phyloP scores from a whole-genome alignment of 306 rosid genomes.

The Clitoria ternatea region DNA sequence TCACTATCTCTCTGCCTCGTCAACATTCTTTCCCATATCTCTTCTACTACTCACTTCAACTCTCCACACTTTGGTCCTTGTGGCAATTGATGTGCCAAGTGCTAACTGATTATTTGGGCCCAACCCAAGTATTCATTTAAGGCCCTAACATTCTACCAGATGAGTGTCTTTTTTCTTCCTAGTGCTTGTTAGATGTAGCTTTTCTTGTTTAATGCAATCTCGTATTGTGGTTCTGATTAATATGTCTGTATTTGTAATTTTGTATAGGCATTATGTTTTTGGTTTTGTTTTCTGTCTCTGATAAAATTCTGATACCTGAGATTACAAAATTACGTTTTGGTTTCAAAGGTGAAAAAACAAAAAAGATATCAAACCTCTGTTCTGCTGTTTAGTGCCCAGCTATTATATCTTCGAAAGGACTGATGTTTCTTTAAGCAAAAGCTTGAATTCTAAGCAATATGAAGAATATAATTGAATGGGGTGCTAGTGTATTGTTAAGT shows the following conservation, averaged over 20 bases:
- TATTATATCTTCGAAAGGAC: not conserved
- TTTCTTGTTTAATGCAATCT: not conserved
- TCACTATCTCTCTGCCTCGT: too few relatives aligned
- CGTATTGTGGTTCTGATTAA: not conserved
- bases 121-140: too few relatives aligned
- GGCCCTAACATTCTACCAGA: too few relatives aligned
- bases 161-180: not conserved
- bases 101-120: too few relatives aligned
- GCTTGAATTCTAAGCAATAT: not conserved
- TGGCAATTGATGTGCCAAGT: too few relatives aligned
- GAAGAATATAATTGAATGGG: not conserved
- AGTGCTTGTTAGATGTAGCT: not conserved
- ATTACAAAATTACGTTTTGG: not conserved
- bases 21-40: too few relatives aligned
- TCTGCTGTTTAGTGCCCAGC: not conserved
- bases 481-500: not conserved
- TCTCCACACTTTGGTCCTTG: too few relatives aligned
- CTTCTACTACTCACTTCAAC: too few relatives aligned
- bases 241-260: not conserved
- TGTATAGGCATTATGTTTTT: not conserved
- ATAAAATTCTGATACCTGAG: not conserved
- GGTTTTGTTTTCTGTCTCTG: not conserved
- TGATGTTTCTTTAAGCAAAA: not conserved
- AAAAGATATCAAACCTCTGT: not conserved
- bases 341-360: not conserved